phyloP scores from a whole-genome alignment of 1,284 basidiomycete species.

The Entoloma clypeatum region DNA sequence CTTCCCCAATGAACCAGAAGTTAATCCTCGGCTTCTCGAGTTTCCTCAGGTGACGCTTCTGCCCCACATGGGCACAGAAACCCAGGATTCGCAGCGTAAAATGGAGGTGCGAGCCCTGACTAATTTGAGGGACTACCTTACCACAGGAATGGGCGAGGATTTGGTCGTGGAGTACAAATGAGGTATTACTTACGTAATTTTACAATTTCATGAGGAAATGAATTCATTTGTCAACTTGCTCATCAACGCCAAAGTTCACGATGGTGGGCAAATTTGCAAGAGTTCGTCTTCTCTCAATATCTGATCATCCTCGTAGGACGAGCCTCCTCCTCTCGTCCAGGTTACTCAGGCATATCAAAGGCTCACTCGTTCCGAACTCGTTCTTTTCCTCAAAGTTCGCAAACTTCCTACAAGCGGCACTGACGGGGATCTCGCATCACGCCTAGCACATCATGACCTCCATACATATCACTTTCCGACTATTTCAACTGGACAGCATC shows the following conservation, averaged over 20 bases:
- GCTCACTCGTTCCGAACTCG: constrained; percentile 60
- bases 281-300: constrained; percentile 3
- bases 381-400: constrained; percentile 69
- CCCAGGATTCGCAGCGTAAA: constrained; percentile 72
- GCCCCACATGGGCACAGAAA: constrained; percentile 91
- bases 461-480: constrained; percentile 63
- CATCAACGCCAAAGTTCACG: constrained; percentile 3
- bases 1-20: constrained; percentile 82
- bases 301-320: constrained; percentile 25
- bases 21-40: constrained; percentile 76
- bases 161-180: constrained; percentile 63
- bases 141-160: constrained; percentile 59
- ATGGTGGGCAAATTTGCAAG: constrained; percentile 13
- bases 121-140: constrained; percentile 68
- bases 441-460: constrained; percentile 68
- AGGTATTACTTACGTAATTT: constrained; percentile 15
- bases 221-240: too few species aligned
- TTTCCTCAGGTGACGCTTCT: constrained; percentile 82
- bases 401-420: constrained; percentile 59
- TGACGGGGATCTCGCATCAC: constrained; percentile 57
- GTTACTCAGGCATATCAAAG: constrained; percentile 66
- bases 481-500: constrained; percentile 20
- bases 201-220: too few species aligned
- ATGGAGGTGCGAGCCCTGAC: constrained; percentile 79
- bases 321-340: constrained; percentile 39